Base-by-base conservation (phyloP, 1,284 basidiomycete genomes). In the Rhizoctonia solani region DNA sequence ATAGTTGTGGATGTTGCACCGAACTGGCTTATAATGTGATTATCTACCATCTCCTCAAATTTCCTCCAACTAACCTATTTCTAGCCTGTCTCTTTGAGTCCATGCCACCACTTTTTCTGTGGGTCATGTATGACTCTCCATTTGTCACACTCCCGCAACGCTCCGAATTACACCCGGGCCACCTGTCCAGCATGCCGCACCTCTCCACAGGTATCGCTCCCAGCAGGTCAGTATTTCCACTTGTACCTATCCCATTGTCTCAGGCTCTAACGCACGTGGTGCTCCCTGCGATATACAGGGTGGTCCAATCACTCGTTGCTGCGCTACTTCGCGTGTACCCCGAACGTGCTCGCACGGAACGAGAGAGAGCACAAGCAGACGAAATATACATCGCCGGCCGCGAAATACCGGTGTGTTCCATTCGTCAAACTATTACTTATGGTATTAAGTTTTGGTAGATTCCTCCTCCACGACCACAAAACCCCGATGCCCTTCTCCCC, bases 71-170 rank as follows among this genome's bases (percentile, higher is more conserved):
- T n/a, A 41, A 44, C 32, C 23, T 32, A 14, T 21, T 23, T 67
- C 1, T 46, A 70, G 69, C 70, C 70, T 19, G 69, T 71, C 29
- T 41, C 59, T 8, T 39, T 71, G 19, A 54, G 56, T 16, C 70
- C 70, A 11, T 71, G 70, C 53, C 66, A 65, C 29, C 70, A 71
- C 34, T 71, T 59, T 66, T 71, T 71, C 58, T 71, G 70, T 41
- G 70, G 70, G 9, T 54, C 66, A 21, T 70, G 47, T 21, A 68
- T 54, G 55, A 42, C 54, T 42, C 46, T 52, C 34, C 67, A 69
- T 53, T 61, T 69, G 49, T 69, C 46, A 14, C 61, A 69, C 49
- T 50, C 55, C 39, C 47, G 70, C 30, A 47, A 54, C 68, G 34
- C 69, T 50, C 58, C 58, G 21, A 63, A 65, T 21, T 70, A 69